phyloP scores from a whole-genome alignment of 164 flowering plant species.

The Dillenia suffruticosa region DNA sequence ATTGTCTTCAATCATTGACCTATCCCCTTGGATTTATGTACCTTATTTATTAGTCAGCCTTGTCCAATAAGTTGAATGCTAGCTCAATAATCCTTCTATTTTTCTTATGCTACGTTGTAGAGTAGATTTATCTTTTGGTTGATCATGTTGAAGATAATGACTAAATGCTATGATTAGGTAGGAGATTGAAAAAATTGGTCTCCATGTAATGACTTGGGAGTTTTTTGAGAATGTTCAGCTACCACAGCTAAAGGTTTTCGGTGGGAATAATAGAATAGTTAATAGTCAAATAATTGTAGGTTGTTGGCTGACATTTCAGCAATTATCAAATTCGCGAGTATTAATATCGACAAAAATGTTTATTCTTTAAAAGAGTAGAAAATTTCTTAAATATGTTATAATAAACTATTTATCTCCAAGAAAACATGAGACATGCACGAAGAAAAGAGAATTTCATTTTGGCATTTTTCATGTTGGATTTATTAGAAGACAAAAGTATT shows the following conservation, averaged over 20 bases:
- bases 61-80: not conserved
- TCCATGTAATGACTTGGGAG: not conserved
- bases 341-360: no score
- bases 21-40: conserved; percentile 43
- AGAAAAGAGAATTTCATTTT: no score
- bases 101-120: conserved; percentile 15
- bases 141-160: conserved; percentile 3
- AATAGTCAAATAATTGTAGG: no score
- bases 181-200: not conserved
- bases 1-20: conserved; percentile 32
- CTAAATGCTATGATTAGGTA: conserved; percentile 6
- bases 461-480: no score
- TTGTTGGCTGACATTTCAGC: no score
- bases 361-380: no score
- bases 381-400: no score
- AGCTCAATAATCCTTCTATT: conserved; percentile 1
- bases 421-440: no score
- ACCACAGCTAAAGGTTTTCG: not conserved
- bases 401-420: no score
- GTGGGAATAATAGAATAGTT: no score
- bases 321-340: no score
- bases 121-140: conserved; percentile 23
- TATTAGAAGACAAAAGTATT: no score
- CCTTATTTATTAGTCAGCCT: conserved; percentile 9
- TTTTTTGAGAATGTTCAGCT: not conserved